Conservation (phyloP, 2,329 filamentous ascomycete genomes). For the Mycocentrospora acerina region DNA sequence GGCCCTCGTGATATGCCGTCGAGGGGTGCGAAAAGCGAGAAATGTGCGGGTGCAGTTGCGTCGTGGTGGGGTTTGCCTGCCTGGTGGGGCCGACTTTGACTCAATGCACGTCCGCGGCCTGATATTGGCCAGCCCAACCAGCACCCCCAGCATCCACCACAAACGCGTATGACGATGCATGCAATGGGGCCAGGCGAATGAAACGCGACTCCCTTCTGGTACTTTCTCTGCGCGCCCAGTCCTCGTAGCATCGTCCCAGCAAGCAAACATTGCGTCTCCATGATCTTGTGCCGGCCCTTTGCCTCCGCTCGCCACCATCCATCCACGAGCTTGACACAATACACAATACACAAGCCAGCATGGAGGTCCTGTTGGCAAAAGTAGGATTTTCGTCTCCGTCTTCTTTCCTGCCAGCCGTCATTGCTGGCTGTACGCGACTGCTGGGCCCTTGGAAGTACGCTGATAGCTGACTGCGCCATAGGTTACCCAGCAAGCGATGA, state of each 20-base stretch:
- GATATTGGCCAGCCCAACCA: too few species aligned
- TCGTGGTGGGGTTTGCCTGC: constrained; percentile 6
- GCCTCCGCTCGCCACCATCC: not conserved
- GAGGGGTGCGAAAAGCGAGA: constrained; percentile 21
- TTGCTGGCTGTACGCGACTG: too few species aligned
- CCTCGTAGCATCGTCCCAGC: too few species aligned
- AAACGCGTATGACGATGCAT: constrained; percentile 3
- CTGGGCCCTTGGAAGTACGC: not conserved
- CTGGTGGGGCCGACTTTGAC: constrained; percentile 19
- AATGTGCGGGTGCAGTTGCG: constrained; percentile 23
- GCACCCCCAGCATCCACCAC: too few species aligned
- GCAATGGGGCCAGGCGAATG: constrained; percentile 10
- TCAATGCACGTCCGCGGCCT: too few species aligned
- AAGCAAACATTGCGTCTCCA: not conserved
- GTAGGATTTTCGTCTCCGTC: constrained; percentile 40
- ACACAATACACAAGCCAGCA: constrained; percentile 43
- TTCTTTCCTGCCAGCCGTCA: not conserved
- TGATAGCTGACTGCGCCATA: constrained; percentile 39
- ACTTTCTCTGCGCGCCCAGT: too few species aligned
- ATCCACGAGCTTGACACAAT: constrained; percentile 2
- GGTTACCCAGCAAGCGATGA: constrained; percentile 79
- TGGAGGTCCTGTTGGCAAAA: constrained; percentile 70
- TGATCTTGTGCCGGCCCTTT: constrained; percentile 2
- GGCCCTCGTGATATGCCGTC: constrained; percentile 4
- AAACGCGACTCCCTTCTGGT: not conserved